Evolutionary conservation across 129 eudicot genomes (phyloP).

Genomic region (Silybum marianum): DNA sequence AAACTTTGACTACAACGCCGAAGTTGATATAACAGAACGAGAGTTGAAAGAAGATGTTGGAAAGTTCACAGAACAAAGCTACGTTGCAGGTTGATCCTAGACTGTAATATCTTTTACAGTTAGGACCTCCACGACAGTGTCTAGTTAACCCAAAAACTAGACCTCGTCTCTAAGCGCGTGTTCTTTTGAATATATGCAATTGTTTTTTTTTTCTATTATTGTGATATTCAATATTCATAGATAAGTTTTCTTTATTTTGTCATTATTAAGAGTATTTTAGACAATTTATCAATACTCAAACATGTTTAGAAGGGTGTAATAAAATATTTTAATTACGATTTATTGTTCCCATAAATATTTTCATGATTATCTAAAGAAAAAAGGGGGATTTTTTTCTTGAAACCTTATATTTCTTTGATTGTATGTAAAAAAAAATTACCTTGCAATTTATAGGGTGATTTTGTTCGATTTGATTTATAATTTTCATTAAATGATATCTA

Average conservation of each 20-base stretch:
- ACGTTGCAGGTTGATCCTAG: conserved; percentile 14
- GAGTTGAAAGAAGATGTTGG: conserved; percentile 32
- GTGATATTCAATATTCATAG: not conserved
- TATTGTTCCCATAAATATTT: not conserved
- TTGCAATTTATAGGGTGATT: not conserved
- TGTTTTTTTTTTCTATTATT: not conserved
- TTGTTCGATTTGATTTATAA: not conserved
- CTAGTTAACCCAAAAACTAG: not conserved
- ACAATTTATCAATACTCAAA: not conserved
- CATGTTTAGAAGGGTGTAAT: not conserved
- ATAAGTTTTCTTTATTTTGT: not conserved
- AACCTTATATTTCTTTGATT: not conserved
- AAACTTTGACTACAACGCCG: conserved; percentile 44
- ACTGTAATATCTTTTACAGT: not conserved
- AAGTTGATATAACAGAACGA: not conserved
- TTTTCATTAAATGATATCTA: not conserved
- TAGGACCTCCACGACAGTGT: not conserved
- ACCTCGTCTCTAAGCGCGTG: not conserved
- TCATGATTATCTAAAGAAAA: not conserved
- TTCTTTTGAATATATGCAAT: not conserved
- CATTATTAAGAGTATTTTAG: not conserved
- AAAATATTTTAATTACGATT: not conserved
- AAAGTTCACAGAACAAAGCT: conserved; percentile 23
- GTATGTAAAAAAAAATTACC: not conserved
- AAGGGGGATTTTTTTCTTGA: too few species aligned